Conservation (phyloP, 768 basidiomycete species). For the Leccinellum albellum region DNA sequence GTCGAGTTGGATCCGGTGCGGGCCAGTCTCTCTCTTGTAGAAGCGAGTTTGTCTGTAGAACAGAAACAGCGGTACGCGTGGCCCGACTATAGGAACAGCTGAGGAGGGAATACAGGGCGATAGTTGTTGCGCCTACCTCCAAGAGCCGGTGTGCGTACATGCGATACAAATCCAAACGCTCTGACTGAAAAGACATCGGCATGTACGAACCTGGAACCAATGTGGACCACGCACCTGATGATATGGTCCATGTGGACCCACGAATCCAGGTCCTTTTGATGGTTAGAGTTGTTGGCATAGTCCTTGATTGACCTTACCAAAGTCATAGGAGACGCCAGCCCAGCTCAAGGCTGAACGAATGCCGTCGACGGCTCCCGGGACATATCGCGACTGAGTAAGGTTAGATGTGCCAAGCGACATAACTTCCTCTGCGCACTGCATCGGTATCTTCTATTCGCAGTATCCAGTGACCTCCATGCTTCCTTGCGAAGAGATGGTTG, state of each 20-base stretch:
- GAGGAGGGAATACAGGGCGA: neutral
- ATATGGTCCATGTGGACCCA: slow-evolving; percentile 80
- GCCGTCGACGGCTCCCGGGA: slow-evolving; percentile 81
- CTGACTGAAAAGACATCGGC: slow-evolving; percentile 54
- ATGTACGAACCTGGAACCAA: neutral
- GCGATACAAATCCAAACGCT: slow-evolving; percentile 83
- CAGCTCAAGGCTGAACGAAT: slow-evolving; percentile 76
- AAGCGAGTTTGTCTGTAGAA: slow-evolving; percentile 62
- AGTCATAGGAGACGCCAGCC: slow-evolving; percentile 90
- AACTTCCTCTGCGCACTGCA: slow-evolving; percentile 49
- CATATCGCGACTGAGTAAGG: slow-evolving; percentile 61
- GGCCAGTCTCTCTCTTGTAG: slow-evolving; percentile 66
- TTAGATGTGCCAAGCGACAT: neutral
- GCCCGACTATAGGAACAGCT: slow-evolving; percentile 51
- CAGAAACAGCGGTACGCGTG: slow-evolving; percentile 97
- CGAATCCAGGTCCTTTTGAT: slow-evolving; percentile 66
- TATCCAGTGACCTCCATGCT: slow-evolving; percentile 84
- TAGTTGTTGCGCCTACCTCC: slow-evolving; percentile 45
- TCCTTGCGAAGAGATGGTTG: slow-evolving; percentile 83
- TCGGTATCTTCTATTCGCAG: slow-evolving; percentile 96
- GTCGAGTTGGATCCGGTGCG: slow-evolving; percentile 70
- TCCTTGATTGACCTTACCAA: slow-evolving; percentile 50
- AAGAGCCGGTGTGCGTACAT: slow-evolving; percentile 69
- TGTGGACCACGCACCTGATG: slow-evolving; percentile 54
- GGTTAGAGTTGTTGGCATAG: slow-evolving; percentile 1